Evolutionary conservation across 441 rosid genomes (phyloP), one percentile per base, ranked within the genome.

Genomic region (Jatropha podagrica): DNA sequence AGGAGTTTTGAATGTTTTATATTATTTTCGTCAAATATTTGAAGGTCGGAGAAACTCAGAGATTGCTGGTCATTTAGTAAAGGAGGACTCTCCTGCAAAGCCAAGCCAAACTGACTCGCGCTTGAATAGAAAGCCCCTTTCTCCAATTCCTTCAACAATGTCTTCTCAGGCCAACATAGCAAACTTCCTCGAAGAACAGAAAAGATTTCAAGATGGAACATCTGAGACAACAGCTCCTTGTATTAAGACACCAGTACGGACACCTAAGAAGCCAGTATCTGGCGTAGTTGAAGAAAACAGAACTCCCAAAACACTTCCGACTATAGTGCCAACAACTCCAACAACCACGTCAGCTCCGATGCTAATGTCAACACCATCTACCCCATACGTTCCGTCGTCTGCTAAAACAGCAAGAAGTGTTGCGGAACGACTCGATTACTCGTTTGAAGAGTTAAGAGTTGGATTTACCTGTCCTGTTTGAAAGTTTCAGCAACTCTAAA

Each of bases 361-460:
- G 96, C 77, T 79, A 65, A 86, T 82, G 76, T 67, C 60, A 42
- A 89, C 93, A 49, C 92, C 95, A 46, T 85, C 86, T 58, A 83
- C 90, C n/a, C 91, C 90, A 60, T 71, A 10, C 17, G 72, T 70
- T 71, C 73, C 69, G 48, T 76, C 74, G 42, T 61, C 40, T 48
- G 18, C 78, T 44, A 77, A 68, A 63, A 64, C 81, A 14, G 63
- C 27, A 10, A 81, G 82, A 67, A 79, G 32, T 18, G 18, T 46
- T 4, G 8, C 70, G 2, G 83, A 81, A 55, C 69, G 60, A 40
- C 37, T 79, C 44, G 92, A 90, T 41, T 88, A 84, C 85, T 90
- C 95, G 5, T 88, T 91, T 67, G 95, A 92, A 83, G 95, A 93
- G 83, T 67, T 81, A 26, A 85, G 95, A 78, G 92, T 90, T 59